phyloP scores from a whole-genome alignment of 176 grass and related monocot genomes.

The Triticum timopheevii region DNA sequence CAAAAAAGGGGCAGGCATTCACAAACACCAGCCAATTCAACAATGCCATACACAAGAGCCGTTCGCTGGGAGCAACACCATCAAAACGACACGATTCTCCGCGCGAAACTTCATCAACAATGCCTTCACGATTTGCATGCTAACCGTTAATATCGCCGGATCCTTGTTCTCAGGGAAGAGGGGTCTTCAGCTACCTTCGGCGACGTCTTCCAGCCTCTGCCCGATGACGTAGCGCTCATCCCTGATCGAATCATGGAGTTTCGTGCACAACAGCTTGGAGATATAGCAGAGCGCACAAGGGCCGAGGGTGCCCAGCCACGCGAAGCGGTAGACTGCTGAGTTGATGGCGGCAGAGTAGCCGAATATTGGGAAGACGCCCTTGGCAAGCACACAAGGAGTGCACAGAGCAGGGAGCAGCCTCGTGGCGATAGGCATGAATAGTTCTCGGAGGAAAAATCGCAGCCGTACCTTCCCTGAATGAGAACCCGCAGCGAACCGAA shows the following conservation, averaged over 20 bases:
- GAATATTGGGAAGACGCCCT: conserved; percentile 38
- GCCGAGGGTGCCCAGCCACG: conserved; percentile 47
- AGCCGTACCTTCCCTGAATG: conserved; percentile 26
- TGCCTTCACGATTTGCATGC: background rate
- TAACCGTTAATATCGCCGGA: background rate
- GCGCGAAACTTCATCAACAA: background rate
- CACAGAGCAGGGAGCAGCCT: conserved; percentile 48
- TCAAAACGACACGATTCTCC: background rate
- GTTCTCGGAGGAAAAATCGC: conserved; percentile 35
- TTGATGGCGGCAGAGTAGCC: conserved; percentile 39
- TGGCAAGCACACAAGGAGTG: conserved; percentile 51
- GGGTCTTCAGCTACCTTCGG: background rate
- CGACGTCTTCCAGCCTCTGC: conserved; percentile 39
- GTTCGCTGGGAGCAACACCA: background rate
- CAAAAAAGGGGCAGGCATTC: background rate
- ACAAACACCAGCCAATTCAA: background rate
- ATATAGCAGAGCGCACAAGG: conserved; percentile 19
- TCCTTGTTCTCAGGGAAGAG: background rate
- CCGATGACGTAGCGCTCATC: conserved; percentile 58
- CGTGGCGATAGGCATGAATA: conserved; percentile 38
- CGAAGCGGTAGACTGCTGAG: conserved; percentile 44
- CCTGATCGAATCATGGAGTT: conserved; percentile 46
- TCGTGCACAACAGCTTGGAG: conserved; percentile 1
- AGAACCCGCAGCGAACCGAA: conserved; percentile 18
- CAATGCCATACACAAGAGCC: background rate